Evolutionary conservation across 345 rosid species (phyloP), one percentile per base, ranked within the genome.

Genomic region (Lagerstroemia speciosa): DNA sequence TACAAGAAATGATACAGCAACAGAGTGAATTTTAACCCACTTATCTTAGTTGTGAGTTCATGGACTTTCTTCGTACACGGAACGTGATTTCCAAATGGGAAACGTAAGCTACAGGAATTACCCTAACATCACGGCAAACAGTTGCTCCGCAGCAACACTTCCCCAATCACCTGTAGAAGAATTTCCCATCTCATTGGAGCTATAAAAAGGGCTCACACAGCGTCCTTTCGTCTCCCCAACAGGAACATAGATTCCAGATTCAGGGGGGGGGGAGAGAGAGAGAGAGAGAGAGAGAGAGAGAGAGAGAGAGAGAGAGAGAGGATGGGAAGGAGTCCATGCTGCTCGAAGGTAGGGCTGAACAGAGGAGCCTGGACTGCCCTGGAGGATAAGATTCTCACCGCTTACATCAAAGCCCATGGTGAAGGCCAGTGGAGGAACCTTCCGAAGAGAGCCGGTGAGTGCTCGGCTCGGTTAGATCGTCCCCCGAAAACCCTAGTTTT

Each of bases 251-350:
- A n/a, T 53, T 48, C 24, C 4, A 19, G 24, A 19, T 19, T 15
- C 8, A 46, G 53, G 17, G 22, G 53, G 17, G n/a, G 38, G 64
- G 3, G 61, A 17, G 70, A 19, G 43, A 27, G 46, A 45, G 29
- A 52, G 36, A 33, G 34, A 62, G 65, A 58, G 27, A 66, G 37
- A n/a, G n/a, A n/a, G n/a, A n/a, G n/a, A n/a, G n/a, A n/a, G 38
- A 36, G 38, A 36, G 38, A 53, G 29, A 22, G 58, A 24, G 29
- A 52, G 26, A 52, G 58, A 52, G 58, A 22, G 5, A 60, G 65
- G 46, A 86, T 86, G 88, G 90, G 90, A 69, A 83, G 88, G 78
- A 77, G 80, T 72, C 90, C 90, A 40, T 86, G 86, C 43, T 83
- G 88, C 83, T 77, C 88, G 62, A 84, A 86, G 71, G 86, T 68